These are phyloP conservation scores for Aspergillus terreus DNA, from an alignment of 2,329 filamentous ascomycete genomes.

Conservation along the genomic window DNA sequence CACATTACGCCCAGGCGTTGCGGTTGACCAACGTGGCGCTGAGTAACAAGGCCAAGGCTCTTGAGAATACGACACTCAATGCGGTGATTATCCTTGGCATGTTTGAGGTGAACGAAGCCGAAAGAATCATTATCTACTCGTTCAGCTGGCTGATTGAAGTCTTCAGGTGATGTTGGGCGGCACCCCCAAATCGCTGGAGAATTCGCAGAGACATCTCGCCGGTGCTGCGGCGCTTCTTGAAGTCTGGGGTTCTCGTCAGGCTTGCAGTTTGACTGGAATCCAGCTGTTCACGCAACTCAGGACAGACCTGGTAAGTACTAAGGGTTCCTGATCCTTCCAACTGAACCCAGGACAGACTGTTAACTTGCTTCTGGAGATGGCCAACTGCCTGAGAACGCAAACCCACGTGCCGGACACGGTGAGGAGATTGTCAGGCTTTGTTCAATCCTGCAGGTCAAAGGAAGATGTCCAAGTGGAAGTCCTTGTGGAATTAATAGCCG, in stretches of 20 bases:
- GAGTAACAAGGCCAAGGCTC: background rate
- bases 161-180: slow-evolving; percentile 1
- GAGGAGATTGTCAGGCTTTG: background rate
- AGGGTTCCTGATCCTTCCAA: no score
- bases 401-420: slow-evolving; percentile 2
- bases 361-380: slow-evolving; percentile 1
- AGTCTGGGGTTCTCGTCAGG: slow-evolving; percentile 2
- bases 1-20: slow-evolving; percentile 4
- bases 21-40: slow-evolving; percentile 2
- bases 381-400: slow-evolving; percentile 6
- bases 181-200: slow-evolving; percentile 3
- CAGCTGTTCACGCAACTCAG: slow-evolving; percentile 9
- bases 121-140: background rate
- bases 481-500: slow-evolving; percentile 1
- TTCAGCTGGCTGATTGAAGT: background rate
- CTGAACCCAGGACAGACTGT: background rate
- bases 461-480: slow-evolving; percentile 1
- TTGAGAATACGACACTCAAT: slow-evolving; percentile 3
- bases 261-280: slow-evolving; percentile 1
- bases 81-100: slow-evolving; percentile 7
- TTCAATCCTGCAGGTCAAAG: background rate
- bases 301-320: slow-evolving; percentile 2
- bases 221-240: slow-evolving; percentile 4
- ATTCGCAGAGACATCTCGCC: slow-evolving; percentile 5
- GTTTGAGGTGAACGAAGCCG: slow-evolving; percentile 4